Evolutionary conservation across 805 yeast species (phyloP).

Genomic region (Sugiyamaella qingdaonensis): DNA sequence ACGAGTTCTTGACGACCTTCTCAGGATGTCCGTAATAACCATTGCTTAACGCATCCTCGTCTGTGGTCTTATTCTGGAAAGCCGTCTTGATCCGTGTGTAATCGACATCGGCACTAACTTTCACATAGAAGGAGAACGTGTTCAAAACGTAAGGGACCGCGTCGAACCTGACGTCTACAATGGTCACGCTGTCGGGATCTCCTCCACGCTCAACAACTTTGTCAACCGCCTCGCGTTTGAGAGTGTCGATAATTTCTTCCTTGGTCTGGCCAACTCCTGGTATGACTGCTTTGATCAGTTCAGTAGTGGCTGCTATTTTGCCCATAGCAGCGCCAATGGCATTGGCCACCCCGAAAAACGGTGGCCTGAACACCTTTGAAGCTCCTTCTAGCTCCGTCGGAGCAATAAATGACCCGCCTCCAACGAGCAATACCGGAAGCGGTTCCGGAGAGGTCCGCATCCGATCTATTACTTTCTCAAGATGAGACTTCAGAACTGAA

Average conservation of each 20-base stretch:
- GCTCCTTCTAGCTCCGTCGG: conserved; percentile 40
- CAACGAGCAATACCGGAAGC: conserved; percentile 43
- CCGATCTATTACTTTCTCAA: conserved; percentile 41
- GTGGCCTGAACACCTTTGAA: conserved; percentile 40
- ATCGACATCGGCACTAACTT: conserved; percentile 43
- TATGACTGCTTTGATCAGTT: conserved; percentile 21
- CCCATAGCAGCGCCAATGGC: conserved; percentile 51
- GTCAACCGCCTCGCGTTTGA: conserved; percentile 20
- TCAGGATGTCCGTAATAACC: not conserved
- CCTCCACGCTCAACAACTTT: conserved; percentile 31
- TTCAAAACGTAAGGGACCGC: conserved; percentile 33
- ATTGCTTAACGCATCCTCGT: conserved; percentile 12
- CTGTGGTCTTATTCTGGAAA: not conserved
- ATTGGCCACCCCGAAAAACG: conserved; percentile 43
- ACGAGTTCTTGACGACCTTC: conserved; percentile 1
- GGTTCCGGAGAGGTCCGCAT: conserved; percentile 45
- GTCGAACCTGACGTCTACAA: conserved; percentile 30
- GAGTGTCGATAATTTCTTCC: conserved; percentile 23
- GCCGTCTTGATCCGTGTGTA: conserved; percentile 24
- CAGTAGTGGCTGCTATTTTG: conserved; percentile 37
- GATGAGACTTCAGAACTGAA: conserved; percentile 27
- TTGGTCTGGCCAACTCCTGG: conserved; percentile 19
- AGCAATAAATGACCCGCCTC: conserved; percentile 49
- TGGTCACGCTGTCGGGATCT: conserved; percentile 21
- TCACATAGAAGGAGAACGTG: conserved; percentile 20